These are phyloP conservation scores for Simmondsia chinensis DNA, from an alignment of 148 eudicot genomes.

Conservation along the genomic window DNA sequence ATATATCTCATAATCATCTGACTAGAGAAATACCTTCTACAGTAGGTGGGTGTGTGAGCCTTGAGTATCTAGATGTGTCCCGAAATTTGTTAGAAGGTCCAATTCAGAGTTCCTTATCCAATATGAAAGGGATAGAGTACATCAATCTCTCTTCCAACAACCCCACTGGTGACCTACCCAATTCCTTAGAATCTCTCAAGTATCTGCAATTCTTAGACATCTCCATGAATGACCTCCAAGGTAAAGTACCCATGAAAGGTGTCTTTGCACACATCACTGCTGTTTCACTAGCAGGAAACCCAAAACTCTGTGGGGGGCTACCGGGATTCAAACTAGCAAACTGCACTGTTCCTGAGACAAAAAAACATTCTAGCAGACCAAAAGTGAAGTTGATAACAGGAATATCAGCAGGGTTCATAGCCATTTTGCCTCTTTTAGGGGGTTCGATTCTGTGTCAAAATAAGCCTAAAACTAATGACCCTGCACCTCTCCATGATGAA, in stretches of 20 bases:
- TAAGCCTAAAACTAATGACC: neutral
- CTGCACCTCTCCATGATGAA: neutral
- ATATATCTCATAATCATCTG: slow-evolving; percentile 9
- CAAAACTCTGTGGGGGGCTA: slow-evolving; percentile 16
- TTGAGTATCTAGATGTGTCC: slow-evolving; percentile 7
- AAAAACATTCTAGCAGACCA: neutral
- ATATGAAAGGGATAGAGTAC: slow-evolving; percentile 7
- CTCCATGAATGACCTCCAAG: slow-evolving; percentile 16
- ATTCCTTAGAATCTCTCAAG: slow-evolving; percentile 6
- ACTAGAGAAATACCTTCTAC: slow-evolving; percentile 10
- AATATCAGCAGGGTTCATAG: slow-evolving; percentile 3
- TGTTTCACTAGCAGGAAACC: slow-evolving; percentile 13
- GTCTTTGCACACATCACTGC: slow-evolving; percentile 8
- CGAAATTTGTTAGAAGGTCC: slow-evolving; percentile 10
- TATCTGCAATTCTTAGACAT: slow-evolving; percentile 11
- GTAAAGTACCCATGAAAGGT: slow-evolving; percentile 14
- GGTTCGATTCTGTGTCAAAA: neutral
- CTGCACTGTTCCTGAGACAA: neutral
- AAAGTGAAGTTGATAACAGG: slow-evolving; percentile 5
- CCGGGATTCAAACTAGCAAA: slow-evolving; percentile 3
- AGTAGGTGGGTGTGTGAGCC: slow-evolving; percentile 14
- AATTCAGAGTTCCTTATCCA: slow-evolving; percentile 4
- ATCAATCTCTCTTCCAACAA: slow-evolving; percentile 14
- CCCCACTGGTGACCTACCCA: slow-evolving; percentile 16
- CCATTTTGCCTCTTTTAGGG: neutral